Evolutionary conservation across 768 basidiomycete species (phyloP).

Genomic region (Mycena indigotica): DNA sequence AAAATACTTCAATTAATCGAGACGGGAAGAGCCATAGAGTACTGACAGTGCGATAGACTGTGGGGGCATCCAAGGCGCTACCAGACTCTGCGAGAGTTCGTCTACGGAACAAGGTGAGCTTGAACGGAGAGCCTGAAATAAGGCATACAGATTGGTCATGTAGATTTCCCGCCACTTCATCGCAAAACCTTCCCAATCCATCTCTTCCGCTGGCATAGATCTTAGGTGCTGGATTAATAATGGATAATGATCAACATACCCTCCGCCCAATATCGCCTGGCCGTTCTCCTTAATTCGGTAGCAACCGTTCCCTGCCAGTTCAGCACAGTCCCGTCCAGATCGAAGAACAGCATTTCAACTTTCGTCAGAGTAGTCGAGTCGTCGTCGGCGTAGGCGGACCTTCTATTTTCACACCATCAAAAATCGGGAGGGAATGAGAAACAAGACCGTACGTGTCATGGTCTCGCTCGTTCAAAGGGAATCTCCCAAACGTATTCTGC

Average conservation of each 20-base stretch:
- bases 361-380: slow-evolving; percentile 15
- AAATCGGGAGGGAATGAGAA: neutral
- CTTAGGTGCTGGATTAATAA: neutral
- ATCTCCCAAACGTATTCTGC: slow-evolving; percentile 8
- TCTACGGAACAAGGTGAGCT: neutral
- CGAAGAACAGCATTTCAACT: slow-evolving; percentile 22
- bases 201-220: neutral
- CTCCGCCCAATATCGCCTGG: slow-evolving; percentile 6
- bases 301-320: slow-evolving; percentile 18
- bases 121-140: neutral
- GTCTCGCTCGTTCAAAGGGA: slow-evolving; percentile 20
- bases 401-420: neutral
- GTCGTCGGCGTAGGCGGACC: slow-evolving; percentile 7
- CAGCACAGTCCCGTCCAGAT: slow-evolving; percentile 21
- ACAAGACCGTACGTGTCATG: slow-evolving; percentile 9
- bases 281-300: slow-evolving; percentile 10
- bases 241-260: neutral
- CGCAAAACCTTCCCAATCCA: slow-evolving; percentile 17
- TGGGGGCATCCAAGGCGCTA: slow-evolving; percentile 4
- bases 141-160: slow-evolving; percentile 10
- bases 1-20: neutral
- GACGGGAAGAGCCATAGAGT: too few species aligned
- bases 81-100: slow-evolving; percentile 16
- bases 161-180: slow-evolving; percentile 16
- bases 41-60: slow-evolving; percentile 16